Evolutionary conservation across 768 basidiomycete species (phyloP), one percentile per base, ranked within the genome.

Genomic region (Boletus patriciae): DNA sequence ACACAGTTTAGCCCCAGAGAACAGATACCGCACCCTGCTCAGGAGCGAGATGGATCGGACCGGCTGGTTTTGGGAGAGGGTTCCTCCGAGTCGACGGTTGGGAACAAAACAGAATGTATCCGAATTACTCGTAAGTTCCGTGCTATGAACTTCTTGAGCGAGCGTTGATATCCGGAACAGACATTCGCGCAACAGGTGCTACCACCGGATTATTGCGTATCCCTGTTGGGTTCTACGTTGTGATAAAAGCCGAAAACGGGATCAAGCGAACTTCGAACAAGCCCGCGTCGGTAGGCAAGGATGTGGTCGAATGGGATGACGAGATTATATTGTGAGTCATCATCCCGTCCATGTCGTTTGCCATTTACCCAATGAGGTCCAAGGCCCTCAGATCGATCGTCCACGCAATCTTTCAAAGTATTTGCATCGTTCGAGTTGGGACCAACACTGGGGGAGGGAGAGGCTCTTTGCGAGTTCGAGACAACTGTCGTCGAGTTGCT

Each of bases 351-450:
- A 19, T 16, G 16, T 18, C 10, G 15, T n/a, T 27, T 34, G 21
- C 12, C 38, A 4, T 46, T 33, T 46, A 6, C 18, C 7, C 6
- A 40, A 42, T 19, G 50, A 6, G 8, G 19, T 21, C 3, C 16
- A 58, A 52, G 59, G n/a, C 23, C 58, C 5, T 29, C 27, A 3
- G 23, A 58, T 31, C 6, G 7, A 19, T 43, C 41, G 37, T 34
- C 16, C 3, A 44, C 12, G 37, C 19, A 57, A 34, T 16, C 3
- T 3, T 25, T 61, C 40, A 37, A 38, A 3, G 25, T 54, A 3
- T 9, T 27, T 33, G 60, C 57, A 16, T 59, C 60, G 3, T 61
- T 46, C 19, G 57, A 61, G 13, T 15, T 54, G 23, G 48, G 37
- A 12, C 38, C 38, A 6, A 54, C 37, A 33, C 15, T 61, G 18